Conservation (phyloP, 805 yeast species). For the Pichia scutulata region DNA sequence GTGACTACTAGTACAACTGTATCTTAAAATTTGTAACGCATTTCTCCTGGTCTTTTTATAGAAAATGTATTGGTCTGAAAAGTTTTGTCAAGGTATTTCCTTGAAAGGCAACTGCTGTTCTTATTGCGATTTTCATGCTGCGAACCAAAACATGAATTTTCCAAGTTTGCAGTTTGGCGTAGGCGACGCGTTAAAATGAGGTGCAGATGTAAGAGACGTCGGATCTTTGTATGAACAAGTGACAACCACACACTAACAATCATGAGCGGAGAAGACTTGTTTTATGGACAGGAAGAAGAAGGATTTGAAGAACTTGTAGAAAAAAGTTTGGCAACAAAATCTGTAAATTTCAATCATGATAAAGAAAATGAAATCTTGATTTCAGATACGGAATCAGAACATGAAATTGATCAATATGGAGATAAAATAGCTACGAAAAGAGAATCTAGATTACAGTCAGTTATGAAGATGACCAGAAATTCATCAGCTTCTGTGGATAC, state of each 20-base stretch:
- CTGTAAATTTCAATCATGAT: conserved; percentile 1
- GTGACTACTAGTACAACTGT: not conserved
- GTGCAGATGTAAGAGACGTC: not conserved
- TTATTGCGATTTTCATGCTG: not conserved
- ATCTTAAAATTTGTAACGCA: not conserved
- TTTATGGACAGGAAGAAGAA: conserved; percentile 17
- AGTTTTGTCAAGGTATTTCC: not conserved
- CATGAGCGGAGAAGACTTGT: conserved; percentile 11
- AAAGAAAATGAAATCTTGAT: conserved; percentile 5
- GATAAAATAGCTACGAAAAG: conserved; percentile 1
- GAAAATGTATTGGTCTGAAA: not conserved
- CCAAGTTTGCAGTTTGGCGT: not conserved
- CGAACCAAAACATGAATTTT: not conserved
- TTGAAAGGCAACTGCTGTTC: not conserved
- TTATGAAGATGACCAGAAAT: conserved; percentile 7
- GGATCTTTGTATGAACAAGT: not conserved
- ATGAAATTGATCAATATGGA: conserved; percentile 1
- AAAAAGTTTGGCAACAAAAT: conserved; percentile 1
- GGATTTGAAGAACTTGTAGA: conserved; percentile 15
- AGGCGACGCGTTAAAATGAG: not conserved
- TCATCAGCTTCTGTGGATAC: not conserved
- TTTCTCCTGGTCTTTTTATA: not conserved
- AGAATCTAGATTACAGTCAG: conserved; percentile 3
- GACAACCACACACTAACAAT: not conserved
- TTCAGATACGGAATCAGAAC: conserved; percentile 5